Evolutionary conservation across 1,139 yeast genomes (phyloP).

Genomic region (Spathaspora sp.): DNA sequence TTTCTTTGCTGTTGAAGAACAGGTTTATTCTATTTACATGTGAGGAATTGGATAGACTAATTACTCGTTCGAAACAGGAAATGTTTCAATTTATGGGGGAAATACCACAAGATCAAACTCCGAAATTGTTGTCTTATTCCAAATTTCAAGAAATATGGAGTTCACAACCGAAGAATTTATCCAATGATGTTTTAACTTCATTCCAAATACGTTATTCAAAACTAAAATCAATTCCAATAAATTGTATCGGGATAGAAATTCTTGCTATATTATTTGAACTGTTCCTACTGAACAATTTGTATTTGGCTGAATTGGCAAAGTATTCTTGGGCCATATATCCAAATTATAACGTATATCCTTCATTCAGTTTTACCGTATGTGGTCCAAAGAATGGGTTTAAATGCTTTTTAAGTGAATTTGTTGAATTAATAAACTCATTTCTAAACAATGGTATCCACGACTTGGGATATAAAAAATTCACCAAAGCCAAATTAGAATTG

Average conservation of each 20-base stretch:
- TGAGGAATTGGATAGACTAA: constrained; percentile 11
- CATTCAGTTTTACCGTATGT: constrained; percentile 46
- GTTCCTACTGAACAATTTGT: constrained; percentile 38
- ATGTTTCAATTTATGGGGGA: not conserved
- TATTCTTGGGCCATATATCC: constrained; percentile 56
- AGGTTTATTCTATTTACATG: constrained; percentile 8
- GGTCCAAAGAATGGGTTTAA: constrained; percentile 47
- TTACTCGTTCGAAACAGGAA: constrained; percentile 6
- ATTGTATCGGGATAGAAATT: constrained; percentile 48
- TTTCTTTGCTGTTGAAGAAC: constrained; percentile 9
- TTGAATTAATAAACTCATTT: constrained; percentile 18
- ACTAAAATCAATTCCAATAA: constrained; percentile 26
- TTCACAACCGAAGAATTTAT: constrained; percentile 8
- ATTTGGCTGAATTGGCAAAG: constrained; percentile 51
- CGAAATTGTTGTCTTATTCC: constrained; percentile 17
- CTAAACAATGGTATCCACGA: constrained; percentile 10
- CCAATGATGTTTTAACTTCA: constrained; percentile 29
- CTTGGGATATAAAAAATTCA: constrained; percentile 32
- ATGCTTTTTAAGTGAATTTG: constrained; percentile 23
- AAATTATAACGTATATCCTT: constrained; percentile 48
- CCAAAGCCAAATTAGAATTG: constrained; percentile 42
- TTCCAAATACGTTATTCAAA: constrained; percentile 39
- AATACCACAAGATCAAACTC: constrained; percentile 7
- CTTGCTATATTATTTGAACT: constrained; percentile 46
- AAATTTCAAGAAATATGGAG: constrained; percentile 51